Percentiles rank a stretch among this genome's conserved stretches.
Conservation (phyloP, 306 rosid species). For the Trifolium fragiferum region DNA sequence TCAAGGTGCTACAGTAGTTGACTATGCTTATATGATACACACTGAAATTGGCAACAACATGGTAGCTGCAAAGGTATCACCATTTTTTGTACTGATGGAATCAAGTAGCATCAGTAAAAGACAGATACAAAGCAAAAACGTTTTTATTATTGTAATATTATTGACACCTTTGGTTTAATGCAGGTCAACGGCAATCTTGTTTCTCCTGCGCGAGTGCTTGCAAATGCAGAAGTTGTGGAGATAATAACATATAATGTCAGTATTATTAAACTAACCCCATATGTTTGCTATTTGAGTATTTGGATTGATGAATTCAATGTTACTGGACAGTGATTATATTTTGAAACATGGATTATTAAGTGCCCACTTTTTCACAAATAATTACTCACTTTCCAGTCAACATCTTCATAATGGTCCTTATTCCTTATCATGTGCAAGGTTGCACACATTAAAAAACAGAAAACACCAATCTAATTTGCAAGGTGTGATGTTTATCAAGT, state of each 20-base stretch:
- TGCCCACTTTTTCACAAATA: background rate
- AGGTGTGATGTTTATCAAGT: conserved; percentile 12
- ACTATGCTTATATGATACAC: conserved; percentile 99
- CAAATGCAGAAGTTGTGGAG: conserved; percentile 99
- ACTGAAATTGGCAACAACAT: conserved; percentile 98
- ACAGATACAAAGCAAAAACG: conserved; percentile 15
- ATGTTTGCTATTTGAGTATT: conserved; percentile 18
- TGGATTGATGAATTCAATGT: conserved; percentile 30
- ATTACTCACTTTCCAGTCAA: background rate
- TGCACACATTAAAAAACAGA: conserved; percentile 1
- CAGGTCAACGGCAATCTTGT: conserved; percentile 98
- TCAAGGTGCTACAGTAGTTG: conserved; percentile 90
- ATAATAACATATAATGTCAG: conserved; percentile 94
- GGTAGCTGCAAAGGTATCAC: conserved; percentile 95
- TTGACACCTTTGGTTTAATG: conserved; percentile 43
- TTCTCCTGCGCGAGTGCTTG: conserved; percentile 84
- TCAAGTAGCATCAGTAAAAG: conserved; percentile 34
- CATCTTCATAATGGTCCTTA: background rate
- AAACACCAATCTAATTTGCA: conserved; percentile 27
- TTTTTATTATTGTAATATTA: conserved; percentile 20
- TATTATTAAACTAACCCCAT: conserved; percentile 38
- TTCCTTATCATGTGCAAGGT: background rate
- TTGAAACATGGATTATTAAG: background rate
- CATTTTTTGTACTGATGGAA: conserved; percentile 29
- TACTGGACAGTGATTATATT: conserved; percentile 25